phyloP scores from a whole-genome alignment of 2,329 filamentous ascomycete species.

The Calonectria multiphialidica region DNA sequence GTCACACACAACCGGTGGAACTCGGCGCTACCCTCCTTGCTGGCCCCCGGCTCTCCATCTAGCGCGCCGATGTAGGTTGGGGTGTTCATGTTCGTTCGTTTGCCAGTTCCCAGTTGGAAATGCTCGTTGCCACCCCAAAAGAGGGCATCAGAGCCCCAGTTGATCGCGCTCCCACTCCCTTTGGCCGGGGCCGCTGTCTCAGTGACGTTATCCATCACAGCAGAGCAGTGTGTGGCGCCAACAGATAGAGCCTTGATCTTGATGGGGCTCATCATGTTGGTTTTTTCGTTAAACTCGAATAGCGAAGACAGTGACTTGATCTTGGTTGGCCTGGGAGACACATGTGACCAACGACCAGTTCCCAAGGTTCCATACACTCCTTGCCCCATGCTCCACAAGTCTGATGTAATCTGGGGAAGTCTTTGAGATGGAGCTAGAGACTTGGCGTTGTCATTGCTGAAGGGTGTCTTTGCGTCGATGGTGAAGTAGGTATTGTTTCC shows the following conservation, averaged over 20 bases:
- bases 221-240: constrained; percentile 84
- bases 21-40: constrained; percentile 70
- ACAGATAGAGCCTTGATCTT: constrained; percentile 79
- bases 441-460: constrained; percentile 27
- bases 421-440: constrained; percentile 47
- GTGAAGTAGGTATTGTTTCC: constrained; percentile 90
- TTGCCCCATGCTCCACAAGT: constrained; percentile 89
- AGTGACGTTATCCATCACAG: constrained; percentile 86
- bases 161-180: constrained; percentile 76
- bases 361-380: constrained; percentile 88
- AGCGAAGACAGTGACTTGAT: constrained; percentile 86
- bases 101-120: constrained; percentile 93
- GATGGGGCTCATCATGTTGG: constrained; percentile 79
- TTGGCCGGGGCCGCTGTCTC: constrained; percentile 67
- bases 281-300: constrained; percentile 86
- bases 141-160: constrained; percentile 89
- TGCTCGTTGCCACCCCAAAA: constrained; percentile 97
- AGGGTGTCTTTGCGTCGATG: constrained; percentile 77
- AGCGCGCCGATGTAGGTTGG: constrained; percentile 85
- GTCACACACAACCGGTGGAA: constrained; percentile 85
- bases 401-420: constrained; percentile 54
- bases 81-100: constrained; percentile 80
- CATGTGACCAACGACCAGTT: constrained; percentile 89
- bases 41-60: constrained; percentile 71
- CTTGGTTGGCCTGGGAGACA: constrained; percentile 82